phyloP scores from a whole-genome alignment of 345 rosid genomes.

The Camelina neglecta region DNA sequence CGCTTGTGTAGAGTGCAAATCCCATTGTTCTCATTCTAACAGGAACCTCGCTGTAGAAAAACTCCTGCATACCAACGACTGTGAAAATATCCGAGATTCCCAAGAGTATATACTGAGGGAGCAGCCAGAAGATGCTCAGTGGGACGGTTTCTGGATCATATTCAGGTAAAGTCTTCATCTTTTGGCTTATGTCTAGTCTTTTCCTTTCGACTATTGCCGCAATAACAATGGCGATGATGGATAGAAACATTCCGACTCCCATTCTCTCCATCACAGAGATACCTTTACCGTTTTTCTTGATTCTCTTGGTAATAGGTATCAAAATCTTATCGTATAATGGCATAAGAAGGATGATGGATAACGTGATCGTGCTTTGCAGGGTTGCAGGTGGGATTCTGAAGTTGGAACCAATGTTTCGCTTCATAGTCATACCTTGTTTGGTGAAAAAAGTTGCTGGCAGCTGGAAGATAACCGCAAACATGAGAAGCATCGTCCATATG shows the following conservation, averaged over 20 bases:
- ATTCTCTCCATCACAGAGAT: constrained; percentile 79
- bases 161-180: constrained; percentile 37
- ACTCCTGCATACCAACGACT: constrained; percentile 98
- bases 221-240: constrained; percentile 74
- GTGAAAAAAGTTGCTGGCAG: constrained; percentile 90
- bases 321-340: constrained; percentile 73
- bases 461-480: constrained; percentile 91
- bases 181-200: constrained; percentile 57
- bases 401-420: constrained; percentile 61
- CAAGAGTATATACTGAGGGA: constrained; percentile 84
- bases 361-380: constrained; percentile 77
- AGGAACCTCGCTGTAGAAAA: constrained; percentile 89
- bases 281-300: constrained; percentile 58
- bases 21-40: constrained; percentile 89
- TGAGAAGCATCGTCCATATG: constrained; percentile 88
- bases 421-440: constrained; percentile 90
- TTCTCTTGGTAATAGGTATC: constrained; percentile 55
- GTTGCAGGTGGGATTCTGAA: constrained; percentile 95
- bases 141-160: constrained; percentile 50
- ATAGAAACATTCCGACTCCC: constrained; percentile 89
- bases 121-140: constrained; percentile 77
- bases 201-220: constrained; percentile 80
- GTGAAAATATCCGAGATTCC: constrained; percentile 94
- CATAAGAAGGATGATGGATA: constrained; percentile 88
- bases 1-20: constrained; percentile 86